These are phyloP conservation scores for Medicago truncatula DNA, from an alignment of 306 rosid species.

Conservation along the genomic window MtrunA17r5.0-ANR NC_053044.1:56362001-56362500, in stretches of 20 bases:
- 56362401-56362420: conserved; percentile 10
- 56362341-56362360: conserved; percentile 59
- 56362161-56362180: conserved; percentile 49
- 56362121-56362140: not conserved
- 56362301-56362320: conserved; percentile 66
- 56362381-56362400: conserved; percentile 58
- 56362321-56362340: conserved; percentile 64
- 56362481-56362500: conserved; percentile 54
- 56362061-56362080: not conserved
- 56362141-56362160: conserved; percentile 27
- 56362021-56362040: not conserved
- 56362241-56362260: conserved; percentile 63
- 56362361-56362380: conserved; percentile 54
- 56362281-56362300: conserved; percentile 72
- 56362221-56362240: conserved; percentile 68
- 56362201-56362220: conserved; percentile 61
- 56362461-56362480: conserved; percentile 61
- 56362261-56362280: conserved; percentile 78
- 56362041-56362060: too few relatives aligned
- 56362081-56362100: not conserved
- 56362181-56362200: conserved; percentile 48
- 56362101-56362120: not conserved
- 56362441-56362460: conserved; percentile 59
- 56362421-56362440: too few relatives aligned
- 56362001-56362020: not conserved